Base-by-base conservation (phyloP, 306 rosid species). In the Quercus robur region DNA sequence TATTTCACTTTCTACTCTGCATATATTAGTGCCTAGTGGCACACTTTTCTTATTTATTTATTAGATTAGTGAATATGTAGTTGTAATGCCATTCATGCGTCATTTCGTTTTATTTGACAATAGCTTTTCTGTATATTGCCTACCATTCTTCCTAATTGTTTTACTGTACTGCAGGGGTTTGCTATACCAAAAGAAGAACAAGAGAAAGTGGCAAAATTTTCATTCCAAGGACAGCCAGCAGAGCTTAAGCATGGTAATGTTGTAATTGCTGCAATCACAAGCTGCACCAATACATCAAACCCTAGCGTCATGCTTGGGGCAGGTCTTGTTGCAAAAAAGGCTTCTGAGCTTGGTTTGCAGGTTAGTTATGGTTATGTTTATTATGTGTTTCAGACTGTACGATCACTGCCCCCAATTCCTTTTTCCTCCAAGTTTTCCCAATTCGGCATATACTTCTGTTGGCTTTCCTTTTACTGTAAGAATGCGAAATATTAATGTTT, bases 241-340 rank as follows among this genome's bases (percentile, higher is more conserved):
- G 97, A 91, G 86, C 94, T 94, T 62, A 92, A 86, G 86, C 97
- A 94, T 76, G 98, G 97, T 11, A 89, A 89, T 75, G 93, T 94
- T 72, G 98, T 94, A 74, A 92, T 94, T 87, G 97, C 98, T 86
- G 98, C 97, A 74, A 94, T 94, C 81, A 91, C 98, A 21, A 94
- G 98, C 57, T 94, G 98, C 88, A 94, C 98, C 33, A 94, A 94
- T 78, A 94, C 98, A 46, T 94, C 98, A 81, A 94, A 94, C 80
- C 97, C 98, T 46, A 92, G 97, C 78, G 98, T 94, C 84, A 94
- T 94, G 97, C 97, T 94, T 77, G 98, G 98, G 21, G 98, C 98
- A 77, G 98, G 89, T 74, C 97, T 94, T 76, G 97, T 92, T 77
- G 97, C 98, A 0, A 94, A 94, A 85, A 94, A 89, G 87, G 98